Percentiles rank a stretch among this genome's conserved stretches.
Evolutionary conservation across 495 filamentous ascomycete species (phyloP).

Genomic region (Aspergillus olivimuriae): DNA sequence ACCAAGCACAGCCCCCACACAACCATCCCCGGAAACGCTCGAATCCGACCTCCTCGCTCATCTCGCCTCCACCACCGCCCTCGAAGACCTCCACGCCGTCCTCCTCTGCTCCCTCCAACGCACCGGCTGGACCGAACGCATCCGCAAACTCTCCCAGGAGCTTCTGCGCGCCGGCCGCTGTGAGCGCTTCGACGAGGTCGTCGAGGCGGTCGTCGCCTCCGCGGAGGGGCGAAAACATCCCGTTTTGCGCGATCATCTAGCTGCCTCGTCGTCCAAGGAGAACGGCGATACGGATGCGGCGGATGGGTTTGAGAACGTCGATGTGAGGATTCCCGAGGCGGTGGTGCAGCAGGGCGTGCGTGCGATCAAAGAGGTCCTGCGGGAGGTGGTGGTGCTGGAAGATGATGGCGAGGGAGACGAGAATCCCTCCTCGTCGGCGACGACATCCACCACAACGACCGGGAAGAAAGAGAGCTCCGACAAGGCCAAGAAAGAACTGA

Average conservation of each 20-base stretch:
- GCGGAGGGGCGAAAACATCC: slow-evolving; percentile 33
- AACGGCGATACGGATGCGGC: slow-evolving; percentile 17
- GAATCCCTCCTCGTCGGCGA: slow-evolving; percentile 3
- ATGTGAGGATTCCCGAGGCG: slow-evolving; percentile 35
- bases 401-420: slow-evolving; percentile 35
- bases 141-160: slow-evolving; percentile 34
- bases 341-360: slow-evolving; percentile 41
- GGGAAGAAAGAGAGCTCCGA: slow-evolving; percentile 2
- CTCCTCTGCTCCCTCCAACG: slow-evolving; percentile 39
- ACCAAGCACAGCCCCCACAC: too few species aligned
- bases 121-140: slow-evolving; percentile 37
- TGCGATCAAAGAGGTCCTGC: slow-evolving; percentile 41
- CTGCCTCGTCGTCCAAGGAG: not conserved
- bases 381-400: slow-evolving; percentile 43
- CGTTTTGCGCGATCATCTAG: slow-evolving; percentile 8
- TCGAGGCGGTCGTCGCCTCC: slow-evolving; percentile 38
- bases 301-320: slow-evolving; percentile 29
- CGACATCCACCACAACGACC: not conserved
- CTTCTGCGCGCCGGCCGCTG: slow-evolving; percentile 42
- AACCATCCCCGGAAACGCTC: slow-evolving; percentile 31
- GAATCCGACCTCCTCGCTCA: slow-evolving; percentile 41
- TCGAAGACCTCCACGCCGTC: slow-evolving; percentile 38
- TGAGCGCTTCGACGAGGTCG: slow-evolving; percentile 42
- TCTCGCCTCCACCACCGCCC: slow-evolving; percentile 34
- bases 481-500: slow-evolving; percentile 4